These are phyloP conservation scores for Hypomontagnella monticulosa DNA, from an alignment of 495 filamentous ascomycete genomes.

Conservation along the genomic window DNA sequence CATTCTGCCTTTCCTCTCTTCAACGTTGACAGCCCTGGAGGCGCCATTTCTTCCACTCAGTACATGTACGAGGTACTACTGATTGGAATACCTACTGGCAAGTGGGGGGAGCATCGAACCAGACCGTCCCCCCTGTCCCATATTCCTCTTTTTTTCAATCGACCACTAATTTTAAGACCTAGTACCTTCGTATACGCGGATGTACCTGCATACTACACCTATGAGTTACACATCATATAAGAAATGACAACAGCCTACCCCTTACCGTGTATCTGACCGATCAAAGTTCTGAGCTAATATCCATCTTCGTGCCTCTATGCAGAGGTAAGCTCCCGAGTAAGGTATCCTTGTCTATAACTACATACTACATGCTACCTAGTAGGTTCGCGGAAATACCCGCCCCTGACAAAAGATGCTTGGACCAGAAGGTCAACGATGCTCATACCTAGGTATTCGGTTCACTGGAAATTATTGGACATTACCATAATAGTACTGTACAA, in stretches of 20 bases:
- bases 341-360: background rate
- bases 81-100: too few relatives aligned
- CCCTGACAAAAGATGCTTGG: background rate
- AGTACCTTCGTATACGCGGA: background rate
- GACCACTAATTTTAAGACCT: conserved; percentile 8
- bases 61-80: too few relatives aligned
- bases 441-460: background rate
- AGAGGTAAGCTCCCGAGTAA: background rate
- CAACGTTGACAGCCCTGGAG: too few relatives aligned
- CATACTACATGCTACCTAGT: too few relatives aligned
- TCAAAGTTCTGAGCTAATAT: too few relatives aligned
- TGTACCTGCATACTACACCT: too few relatives aligned
- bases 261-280: too few relatives aligned
- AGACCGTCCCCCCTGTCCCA: background rate
- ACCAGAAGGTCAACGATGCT: conserved; percentile 7
- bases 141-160: conserved; percentile 6
- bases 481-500: too few relatives aligned
- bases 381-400: conserved; percentile 17
- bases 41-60: too few relatives aligned
- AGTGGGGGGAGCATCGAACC: background rate
- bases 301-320: too few relatives aligned
- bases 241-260: too few relatives aligned
- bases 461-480: conserved; percentile 6
- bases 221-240: background rate
- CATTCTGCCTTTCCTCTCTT: background rate